Percentiles rank a stretch among this genome's conserved stretches.
Evolutionary conservation across 306 rosid genomes (phyloP).

Genomic region (Lathyrus tuberosus): DNA sequence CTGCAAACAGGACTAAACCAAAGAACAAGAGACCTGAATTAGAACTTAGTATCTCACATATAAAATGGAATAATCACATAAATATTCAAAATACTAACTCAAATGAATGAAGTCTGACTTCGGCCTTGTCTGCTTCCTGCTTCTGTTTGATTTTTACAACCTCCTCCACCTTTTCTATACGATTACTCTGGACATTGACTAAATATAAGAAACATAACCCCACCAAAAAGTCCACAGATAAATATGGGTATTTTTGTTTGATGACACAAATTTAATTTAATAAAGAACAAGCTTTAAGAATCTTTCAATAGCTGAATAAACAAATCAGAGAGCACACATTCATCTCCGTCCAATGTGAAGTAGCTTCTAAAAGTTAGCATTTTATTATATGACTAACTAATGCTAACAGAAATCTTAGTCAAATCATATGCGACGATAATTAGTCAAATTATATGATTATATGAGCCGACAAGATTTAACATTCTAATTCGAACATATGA

Average conservation of each 20-base stretch:
- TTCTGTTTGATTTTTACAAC: constrained; percentile 63
- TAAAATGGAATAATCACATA: constrained; percentile 26
- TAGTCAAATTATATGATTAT: not conserved
- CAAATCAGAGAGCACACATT: constrained; percentile 6
- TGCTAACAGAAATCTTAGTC: constrained; percentile 27
- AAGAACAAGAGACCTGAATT: constrained; percentile 30
- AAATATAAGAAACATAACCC: constrained; percentile 27
- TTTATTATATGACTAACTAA: not conserved
- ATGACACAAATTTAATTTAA: constrained; percentile 10
- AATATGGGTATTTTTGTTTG: not conserved
- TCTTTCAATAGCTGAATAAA: constrained; percentile 22
- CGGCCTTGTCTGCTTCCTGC: constrained; percentile 81
- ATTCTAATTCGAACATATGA: constrained; percentile 6
- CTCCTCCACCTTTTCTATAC: constrained; percentile 60
- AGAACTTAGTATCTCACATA: constrained; percentile 6
- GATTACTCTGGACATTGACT: constrained; percentile 51
- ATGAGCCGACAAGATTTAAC: constrained; percentile 5
- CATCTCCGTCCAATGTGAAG: constrained; percentile 7
- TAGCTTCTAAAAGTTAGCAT: constrained; percentile 25
- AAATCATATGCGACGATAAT: not conserved
- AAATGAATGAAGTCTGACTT: constrained; percentile 72
- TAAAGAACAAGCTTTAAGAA: constrained; percentile 26
- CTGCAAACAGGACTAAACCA: constrained; percentile 51
- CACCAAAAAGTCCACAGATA: not conserved
- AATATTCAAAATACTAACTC: constrained; percentile 53